phyloP scores from a whole-genome alignment of 768 basidiomycete species.

The Sutorius australiensis region DNA sequence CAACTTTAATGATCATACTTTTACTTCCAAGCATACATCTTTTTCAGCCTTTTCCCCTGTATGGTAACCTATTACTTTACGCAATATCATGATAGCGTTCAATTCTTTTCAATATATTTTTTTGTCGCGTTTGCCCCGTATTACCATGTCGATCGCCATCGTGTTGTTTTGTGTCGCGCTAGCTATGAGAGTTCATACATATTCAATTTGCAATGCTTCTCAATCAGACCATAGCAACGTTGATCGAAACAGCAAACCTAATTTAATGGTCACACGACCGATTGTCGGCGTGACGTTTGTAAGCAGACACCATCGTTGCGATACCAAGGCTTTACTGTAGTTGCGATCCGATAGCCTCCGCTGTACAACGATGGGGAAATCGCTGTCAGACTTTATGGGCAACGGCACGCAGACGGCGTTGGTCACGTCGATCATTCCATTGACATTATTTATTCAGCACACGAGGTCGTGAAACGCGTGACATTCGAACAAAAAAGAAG shows the following conservation, averaged over 20 bases:
- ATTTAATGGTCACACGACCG: background rate
- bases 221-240: background rate
- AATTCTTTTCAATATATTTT: background rate
- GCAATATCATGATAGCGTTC: conserved; percentile 2
- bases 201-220: conserved; percentile 6
- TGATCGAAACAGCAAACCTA: too few species aligned
- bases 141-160: conserved; percentile 21
- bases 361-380: background rate
- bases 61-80: conserved; percentile 14
- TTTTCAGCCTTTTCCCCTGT: background rate
- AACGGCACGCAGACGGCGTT: background rate
- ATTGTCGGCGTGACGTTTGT: background rate
- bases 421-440: background rate
- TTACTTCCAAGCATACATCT: background rate
- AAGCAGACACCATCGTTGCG: background rate
- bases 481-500: background rate
- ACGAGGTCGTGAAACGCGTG: background rate
- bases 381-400: background rate
- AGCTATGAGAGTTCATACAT: conserved; percentile 19
- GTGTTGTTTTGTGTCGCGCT: conserved; percentile 25
- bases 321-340: background rate
- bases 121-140: conserved; percentile 14
- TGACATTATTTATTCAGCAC: background rate
- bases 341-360: too few species aligned
- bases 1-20: background rate